phyloP scores from a whole-genome alignment of 192 early-diverging fungal genomes.

The Pilaira anomala region DNA sequence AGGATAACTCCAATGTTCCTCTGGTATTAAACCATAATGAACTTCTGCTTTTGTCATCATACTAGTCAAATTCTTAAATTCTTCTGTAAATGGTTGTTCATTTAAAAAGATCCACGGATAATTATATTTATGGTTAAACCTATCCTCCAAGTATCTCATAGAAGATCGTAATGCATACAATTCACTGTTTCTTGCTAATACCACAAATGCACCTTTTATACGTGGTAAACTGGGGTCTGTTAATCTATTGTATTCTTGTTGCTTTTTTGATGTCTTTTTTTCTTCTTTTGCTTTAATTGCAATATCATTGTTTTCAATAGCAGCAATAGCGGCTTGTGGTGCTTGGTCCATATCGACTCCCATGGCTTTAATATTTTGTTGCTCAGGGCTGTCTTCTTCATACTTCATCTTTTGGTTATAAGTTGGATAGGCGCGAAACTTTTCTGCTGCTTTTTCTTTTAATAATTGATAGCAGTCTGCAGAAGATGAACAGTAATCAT shows the following conservation, averaged over 20 bases:
- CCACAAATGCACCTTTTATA: slow-evolving; percentile 68
- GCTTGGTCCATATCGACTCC: no score
- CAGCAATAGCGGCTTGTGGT: no score
- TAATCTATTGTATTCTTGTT: slow-evolving; percentile 11
- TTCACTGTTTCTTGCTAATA: slow-evolving; percentile 71
- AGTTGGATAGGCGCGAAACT: neutral
- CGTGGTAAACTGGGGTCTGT: slow-evolving; percentile 10
- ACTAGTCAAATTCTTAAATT: slow-evolving; percentile 51
- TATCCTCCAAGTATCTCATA: slow-evolving; percentile 58
- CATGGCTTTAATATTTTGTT: no score
- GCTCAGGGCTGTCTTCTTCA: no score
- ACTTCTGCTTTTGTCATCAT: slow-evolving; percentile 50
- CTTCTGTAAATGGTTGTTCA: slow-evolving; percentile 63
- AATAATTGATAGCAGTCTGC: slow-evolving; percentile 6
- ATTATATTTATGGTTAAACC: slow-evolving; percentile 65
- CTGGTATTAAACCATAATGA: slow-evolving; percentile 54
- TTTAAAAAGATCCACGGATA: slow-evolving; percentile 83
- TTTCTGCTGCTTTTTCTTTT: slow-evolving; percentile 4
- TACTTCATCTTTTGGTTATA: neutral
- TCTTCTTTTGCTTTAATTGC: no score
- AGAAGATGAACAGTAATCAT: neutral
- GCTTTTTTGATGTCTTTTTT: neutral
- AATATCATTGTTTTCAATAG: no score
- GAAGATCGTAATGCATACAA: slow-evolving; percentile 59
- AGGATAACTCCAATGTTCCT: slow-evolving; percentile 82